phyloP scores from a whole-genome alignment of 257 asterid genomes.

The Agastache rugosa region DNA sequence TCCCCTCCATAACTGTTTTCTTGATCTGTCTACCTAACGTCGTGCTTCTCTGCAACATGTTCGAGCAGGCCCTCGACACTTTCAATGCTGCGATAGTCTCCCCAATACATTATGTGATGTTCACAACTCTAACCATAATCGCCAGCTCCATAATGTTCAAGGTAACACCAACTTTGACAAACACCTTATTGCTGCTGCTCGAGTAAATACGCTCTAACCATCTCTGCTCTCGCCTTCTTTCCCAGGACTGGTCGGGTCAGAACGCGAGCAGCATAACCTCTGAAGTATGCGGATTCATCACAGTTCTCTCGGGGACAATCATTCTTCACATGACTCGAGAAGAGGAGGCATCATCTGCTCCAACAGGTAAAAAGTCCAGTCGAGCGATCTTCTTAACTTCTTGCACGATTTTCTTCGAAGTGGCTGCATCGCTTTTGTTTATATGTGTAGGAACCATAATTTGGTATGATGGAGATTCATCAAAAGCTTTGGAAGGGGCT shows the following conservation, averaged over 20 bases:
- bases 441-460: conserved; percentile 43
- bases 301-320: conserved; percentile 76
- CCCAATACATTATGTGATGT: conserved; percentile 88
- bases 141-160: conserved; percentile 92
- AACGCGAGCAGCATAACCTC: conserved; percentile 71
- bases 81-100: conserved; percentile 88
- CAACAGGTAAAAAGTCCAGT: conserved; percentile 49
- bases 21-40: neutral
- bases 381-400: conserved; percentile 41
- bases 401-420: conserved; percentile 57
- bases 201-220: neutral
- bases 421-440: neutral
- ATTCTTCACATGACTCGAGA: conserved; percentile 83
- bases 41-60: conserved; percentile 12
- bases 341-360: conserved; percentile 53
- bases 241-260: conserved; percentile 91
- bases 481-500: conserved; percentile 62
- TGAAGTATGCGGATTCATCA: conserved; percentile 86
- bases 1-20: neutral
- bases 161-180: conserved; percentile 46
- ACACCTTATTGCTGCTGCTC: neutral
- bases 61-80: conserved; percentile 81
- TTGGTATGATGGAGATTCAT: conserved; percentile 71
- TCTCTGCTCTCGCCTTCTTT: conserved; percentile 4
- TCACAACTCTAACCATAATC: conserved; percentile 80